Conservation (phyloP, 768 basidiomycete species). For the Phanerodontia chrysosporium region DNA sequence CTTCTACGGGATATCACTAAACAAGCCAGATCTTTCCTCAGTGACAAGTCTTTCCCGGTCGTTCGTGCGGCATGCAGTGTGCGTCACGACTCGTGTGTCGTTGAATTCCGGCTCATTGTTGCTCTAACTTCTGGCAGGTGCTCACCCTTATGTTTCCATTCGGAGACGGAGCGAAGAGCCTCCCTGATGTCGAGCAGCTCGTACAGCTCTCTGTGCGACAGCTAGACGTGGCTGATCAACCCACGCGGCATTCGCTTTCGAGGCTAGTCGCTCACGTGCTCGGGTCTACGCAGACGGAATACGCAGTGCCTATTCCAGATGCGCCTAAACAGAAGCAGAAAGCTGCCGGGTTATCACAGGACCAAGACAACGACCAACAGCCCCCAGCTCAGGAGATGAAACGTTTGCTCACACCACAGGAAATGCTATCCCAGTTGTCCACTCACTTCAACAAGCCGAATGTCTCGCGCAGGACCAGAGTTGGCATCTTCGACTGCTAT, state of each 20-base stretch:
- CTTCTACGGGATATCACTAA: conserved; percentile 79
- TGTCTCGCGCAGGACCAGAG: conserved; percentile 63
- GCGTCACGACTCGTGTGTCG: conserved; percentile 19
- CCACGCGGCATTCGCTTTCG: conserved; percentile 75
- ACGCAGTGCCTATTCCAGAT: conserved; percentile 42
- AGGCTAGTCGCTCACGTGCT: conserved; percentile 82
- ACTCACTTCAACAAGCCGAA: conserved; percentile 74
- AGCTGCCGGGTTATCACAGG: conserved; percentile 39
- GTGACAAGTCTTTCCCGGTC: conserved; percentile 80
- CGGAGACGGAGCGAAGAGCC: conserved; percentile 50
- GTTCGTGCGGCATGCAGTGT: conserved; percentile 84
- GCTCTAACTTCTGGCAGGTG: neutral
- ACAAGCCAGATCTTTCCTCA: conserved; percentile 67
- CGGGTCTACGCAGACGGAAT: conserved; percentile 73
- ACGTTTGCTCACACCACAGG: conserved; percentile 65
- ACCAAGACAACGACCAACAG: conserved; percentile 50
- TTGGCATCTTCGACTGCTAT: conserved; percentile 89
- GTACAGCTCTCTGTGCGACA: conserved; percentile 63
- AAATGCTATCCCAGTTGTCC: conserved; percentile 84
- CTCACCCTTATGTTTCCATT: conserved; percentile 37
- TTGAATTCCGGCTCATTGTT: too few species aligned
- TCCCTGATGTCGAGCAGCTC: conserved; percentile 75
- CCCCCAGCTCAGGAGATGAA: conserved; percentile 47
- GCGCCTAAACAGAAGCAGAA: conserved; percentile 58
- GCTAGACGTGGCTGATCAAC: conserved; percentile 79